Base-by-base conservation (phyloP, 2,329 filamentous ascomycete genomes). In the Zopfia rhizophila region DNA sequence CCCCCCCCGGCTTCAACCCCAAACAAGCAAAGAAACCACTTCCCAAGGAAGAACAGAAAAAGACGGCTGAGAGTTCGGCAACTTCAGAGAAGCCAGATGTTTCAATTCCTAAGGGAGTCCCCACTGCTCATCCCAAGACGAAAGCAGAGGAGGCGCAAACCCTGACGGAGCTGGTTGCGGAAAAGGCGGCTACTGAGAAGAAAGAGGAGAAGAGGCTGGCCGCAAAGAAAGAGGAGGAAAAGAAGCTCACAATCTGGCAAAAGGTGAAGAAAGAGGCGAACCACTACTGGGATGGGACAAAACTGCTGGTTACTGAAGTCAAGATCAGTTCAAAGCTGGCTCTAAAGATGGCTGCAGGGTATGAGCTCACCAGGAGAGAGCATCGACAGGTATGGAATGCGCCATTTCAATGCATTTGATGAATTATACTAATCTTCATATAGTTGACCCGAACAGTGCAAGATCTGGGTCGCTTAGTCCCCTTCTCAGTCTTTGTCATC, bases 221-320 rank as follows among this genome's bases (percentile, higher is more conserved):
- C 7, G 80, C 84, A 45, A 85, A 85, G 65, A 81, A 84, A 56
- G 84, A 89, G 42, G 86, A 89, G 51, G 82, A 87, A 61, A 91
- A 92, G 78, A 97, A 96, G 69, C 76, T 96, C 74, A 96, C 92
- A 0, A 37, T 97, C 1, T 88, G 85, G 73, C 90, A 97, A 72
- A 96, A 92, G 77, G 86, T 99, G 66, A 99, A 96, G 82, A 92
- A 95, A 72, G 94, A 99, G 74, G 82, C 81, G 11, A 85, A 87
- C 52, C 94, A 99, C 73, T 99, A 99, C 77, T 97, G 94, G 93
- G 94, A 99, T 74, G 94, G 94, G 49, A 97, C 91, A 19, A 99
- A 99, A 75, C 80, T 99, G 64, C 79, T 99, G 58, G 92, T 88
- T 16, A 89, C 91, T 2, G 94, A 99, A 75, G 86, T 97, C 68